These are phyloP conservation scores for Exsudoporus floridanus DNA, from an alignment of 1,284 basidiomycete genomes.

Conservation along the genomic window DNA sequence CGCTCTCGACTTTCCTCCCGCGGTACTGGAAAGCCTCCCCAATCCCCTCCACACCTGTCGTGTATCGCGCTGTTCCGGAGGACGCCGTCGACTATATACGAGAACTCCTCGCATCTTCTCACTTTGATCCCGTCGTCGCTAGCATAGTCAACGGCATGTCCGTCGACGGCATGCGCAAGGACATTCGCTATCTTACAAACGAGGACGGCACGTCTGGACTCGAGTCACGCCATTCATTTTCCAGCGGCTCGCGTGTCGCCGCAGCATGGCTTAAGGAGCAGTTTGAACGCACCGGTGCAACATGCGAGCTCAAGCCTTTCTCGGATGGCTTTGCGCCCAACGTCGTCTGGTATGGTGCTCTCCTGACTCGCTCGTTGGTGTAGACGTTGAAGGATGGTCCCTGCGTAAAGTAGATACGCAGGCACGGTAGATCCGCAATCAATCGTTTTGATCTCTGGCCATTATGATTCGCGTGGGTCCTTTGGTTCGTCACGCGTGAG, in stretches of 20 bases:
- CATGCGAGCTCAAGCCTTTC: conserved; percentile 67
- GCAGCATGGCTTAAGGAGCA: conserved; percentile 73
- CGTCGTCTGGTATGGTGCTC: conserved; percentile 65
- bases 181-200: conserved; percentile 80
- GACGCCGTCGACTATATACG: conserved; percentile 50
- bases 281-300: conserved; percentile 72
- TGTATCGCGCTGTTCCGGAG: conserved; percentile 53
- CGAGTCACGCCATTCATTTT: conserved; percentile 76
- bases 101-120: conserved; percentile 47
- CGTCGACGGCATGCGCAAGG: conserved; percentile 58
- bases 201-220: conserved; percentile 69
- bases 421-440: conserved; percentile 44
- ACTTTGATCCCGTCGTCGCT: conserved; percentile 61
- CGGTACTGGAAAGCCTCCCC: conserved; percentile 60
- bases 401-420: conserved; percentile 49
- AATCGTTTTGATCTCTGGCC: conserved; percentile 73
- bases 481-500: conserved; percentile 56
- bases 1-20: conserved; percentile 49
- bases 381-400: neutral
- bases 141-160: conserved; percentile 64
- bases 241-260: conserved; percentile 63
- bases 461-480: conserved; percentile 85
- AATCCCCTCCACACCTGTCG: conserved; percentile 47
- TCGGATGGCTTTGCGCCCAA: conserved; percentile 76
- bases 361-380: neutral